Conservation (phyloP, 371 early-diverging fungal species). For the Blyttiomyces sp. region DNA sequence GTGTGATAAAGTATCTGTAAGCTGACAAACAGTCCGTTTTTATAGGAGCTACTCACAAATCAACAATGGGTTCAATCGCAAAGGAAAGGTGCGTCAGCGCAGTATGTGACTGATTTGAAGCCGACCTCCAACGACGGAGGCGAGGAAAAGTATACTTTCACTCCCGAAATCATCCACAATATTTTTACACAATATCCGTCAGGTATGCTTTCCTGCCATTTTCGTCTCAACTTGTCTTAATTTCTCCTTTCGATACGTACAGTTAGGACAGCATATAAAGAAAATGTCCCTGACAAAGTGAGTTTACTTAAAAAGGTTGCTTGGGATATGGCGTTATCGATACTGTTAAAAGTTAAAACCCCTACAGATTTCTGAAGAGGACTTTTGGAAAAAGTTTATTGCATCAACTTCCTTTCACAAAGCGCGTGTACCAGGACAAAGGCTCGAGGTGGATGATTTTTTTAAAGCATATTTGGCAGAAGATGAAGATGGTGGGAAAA, state of each 20-base stretch:
- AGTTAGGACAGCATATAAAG: conserved; percentile 80
- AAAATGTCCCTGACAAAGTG: conserved; percentile 81
- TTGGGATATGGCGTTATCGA: neutral
- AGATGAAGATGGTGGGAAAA: conserved; percentile 65
- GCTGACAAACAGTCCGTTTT: too few relatives aligned
- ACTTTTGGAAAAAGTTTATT: conserved; percentile 87
- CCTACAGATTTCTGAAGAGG: conserved; percentile 63
- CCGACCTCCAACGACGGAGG: conserved; percentile 56
- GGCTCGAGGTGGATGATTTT: conserved; percentile 67
- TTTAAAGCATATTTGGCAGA: conserved; percentile 79
- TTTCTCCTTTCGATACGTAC: neutral
- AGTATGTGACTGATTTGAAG: conserved; percentile 79
- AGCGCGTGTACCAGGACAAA: conserved; percentile 3
- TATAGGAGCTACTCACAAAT: conserved; percentile 71
- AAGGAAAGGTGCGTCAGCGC: conserved; percentile 81
- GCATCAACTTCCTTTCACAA: conserved; percentile 81
- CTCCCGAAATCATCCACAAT: conserved; percentile 81
- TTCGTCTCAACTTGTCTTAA: neutral
- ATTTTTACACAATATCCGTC: conserved; percentile 90
- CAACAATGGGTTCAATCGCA: conserved; percentile 65
- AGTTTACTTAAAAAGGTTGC: neutral
- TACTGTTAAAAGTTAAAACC: neutral
- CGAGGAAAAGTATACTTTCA: conserved; percentile 81
- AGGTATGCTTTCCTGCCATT: conserved; percentile 43
- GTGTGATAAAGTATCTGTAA: too few relatives aligned